Evolutionary conservation across 2,329 filamentous ascomycete genomes (phyloP).

Genomic region (Aschersonia sp.): DNA sequence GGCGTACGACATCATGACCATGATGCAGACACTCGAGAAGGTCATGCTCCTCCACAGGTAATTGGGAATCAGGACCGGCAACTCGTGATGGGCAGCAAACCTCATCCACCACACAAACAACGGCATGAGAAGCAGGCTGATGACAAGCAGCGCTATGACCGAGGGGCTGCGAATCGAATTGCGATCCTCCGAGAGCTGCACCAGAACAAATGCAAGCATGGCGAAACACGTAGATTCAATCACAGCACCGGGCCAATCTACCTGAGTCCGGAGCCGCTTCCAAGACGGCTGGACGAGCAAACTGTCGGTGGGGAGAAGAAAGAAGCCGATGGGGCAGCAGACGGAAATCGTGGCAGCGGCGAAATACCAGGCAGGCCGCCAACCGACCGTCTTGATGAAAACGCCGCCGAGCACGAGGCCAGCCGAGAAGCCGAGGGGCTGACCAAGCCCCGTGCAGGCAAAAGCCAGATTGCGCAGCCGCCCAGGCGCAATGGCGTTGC

Average conservation of each 20-base stretch:
- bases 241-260: not conserved
- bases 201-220: not conserved
- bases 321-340: slow-evolving; percentile 11
- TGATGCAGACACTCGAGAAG: slow-evolving; percentile 31
- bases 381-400: slow-evolving; percentile 23
- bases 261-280: not conserved
- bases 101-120: not conserved
- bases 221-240: not conserved
- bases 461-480: not conserved
- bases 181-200: not conserved
- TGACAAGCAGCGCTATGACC: not conserved
- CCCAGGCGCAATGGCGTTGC: not conserved
- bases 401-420: slow-evolving; percentile 30
- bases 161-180: not conserved
- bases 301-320: not conserved
- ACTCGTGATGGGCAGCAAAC: not conserved
- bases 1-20: slow-evolving; percentile 20
- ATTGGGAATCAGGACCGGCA: slow-evolving; percentile 37
- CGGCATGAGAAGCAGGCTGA: not conserved
- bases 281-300: not conserved
- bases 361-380: slow-evolving; percentile 25
- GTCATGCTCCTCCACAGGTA: slow-evolving; percentile 34
- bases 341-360: slow-evolving; percentile 3
- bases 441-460: slow-evolving; percentile 5
- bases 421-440: slow-evolving; percentile 27